Evolutionary conservation across 257 asterid genomes (phyloP).

Genomic region (Capsicum pubescens): DNA sequence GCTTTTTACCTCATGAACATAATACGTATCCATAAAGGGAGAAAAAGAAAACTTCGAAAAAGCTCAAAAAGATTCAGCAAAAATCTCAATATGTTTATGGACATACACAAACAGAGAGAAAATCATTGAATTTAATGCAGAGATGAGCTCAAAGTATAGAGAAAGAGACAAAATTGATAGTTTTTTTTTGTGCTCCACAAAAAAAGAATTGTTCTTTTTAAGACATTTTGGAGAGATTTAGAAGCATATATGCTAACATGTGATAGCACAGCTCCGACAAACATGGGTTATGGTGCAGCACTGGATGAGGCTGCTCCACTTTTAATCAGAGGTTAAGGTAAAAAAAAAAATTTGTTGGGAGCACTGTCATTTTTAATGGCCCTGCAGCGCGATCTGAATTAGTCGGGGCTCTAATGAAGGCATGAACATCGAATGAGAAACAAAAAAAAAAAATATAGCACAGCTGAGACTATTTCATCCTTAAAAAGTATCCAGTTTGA

Average conservation of each 20-base stretch:
- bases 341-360: too few species aligned
- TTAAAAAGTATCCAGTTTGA: too few species aligned
- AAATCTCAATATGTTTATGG: not conserved
- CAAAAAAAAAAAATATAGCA: too few species aligned
- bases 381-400: too few species aligned
- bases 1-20: slow-evolving; percentile 56
- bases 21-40: slow-evolving; percentile 43
- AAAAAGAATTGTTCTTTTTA: not conserved
- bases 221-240: not conserved
- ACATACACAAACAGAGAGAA: not conserved
- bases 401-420: too few species aligned
- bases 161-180: slow-evolving; percentile 19
- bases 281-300: too few species aligned
- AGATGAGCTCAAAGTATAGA: slow-evolving; percentile 32
- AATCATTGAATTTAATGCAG: not conserved
- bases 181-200: slow-evolving; percentile 21
- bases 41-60: slow-evolving; percentile 28
- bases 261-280: too few species aligned
- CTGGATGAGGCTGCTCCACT: too few species aligned
- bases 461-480: too few species aligned
- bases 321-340: too few species aligned
- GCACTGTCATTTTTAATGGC: too few species aligned
- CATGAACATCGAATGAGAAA: too few species aligned
- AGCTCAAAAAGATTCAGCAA: slow-evolving; percentile 18
- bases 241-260: not conserved